phyloP scores from a whole-genome alignment of 2,329 filamentous ascomycete genomes.

The Xylariales sp. region DNA sequence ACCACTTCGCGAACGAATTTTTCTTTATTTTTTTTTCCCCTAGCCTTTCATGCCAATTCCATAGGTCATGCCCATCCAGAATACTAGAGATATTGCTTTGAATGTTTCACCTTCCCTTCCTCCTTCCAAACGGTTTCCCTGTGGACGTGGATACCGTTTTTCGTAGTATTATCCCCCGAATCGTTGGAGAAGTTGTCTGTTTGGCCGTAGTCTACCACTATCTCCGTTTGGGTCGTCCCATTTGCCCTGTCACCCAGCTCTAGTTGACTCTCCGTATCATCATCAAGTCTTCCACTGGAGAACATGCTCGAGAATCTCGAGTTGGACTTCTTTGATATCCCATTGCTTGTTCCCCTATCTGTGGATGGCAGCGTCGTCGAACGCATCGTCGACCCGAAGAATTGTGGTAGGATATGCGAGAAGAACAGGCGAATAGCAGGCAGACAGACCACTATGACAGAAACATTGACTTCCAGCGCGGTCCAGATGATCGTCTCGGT shows the following conservation, averaged over 20 bases:
- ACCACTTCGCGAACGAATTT: too few species aligned
- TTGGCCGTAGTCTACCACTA: slow-evolving; percentile 1
- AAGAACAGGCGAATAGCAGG: slow-evolving; percentile 31
- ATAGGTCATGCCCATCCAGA: too few species aligned
- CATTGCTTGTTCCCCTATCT: not conserved
- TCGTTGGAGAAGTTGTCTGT: not conserved
- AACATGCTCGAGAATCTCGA: slow-evolving; percentile 2
- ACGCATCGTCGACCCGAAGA: slow-evolving; percentile 1
- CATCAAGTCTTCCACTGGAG: not conserved
- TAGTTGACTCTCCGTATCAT: slow-evolving; percentile 5
- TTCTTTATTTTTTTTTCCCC: too few species aligned
- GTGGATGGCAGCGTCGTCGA: not conserved
- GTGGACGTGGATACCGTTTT: slow-evolving; percentile 1
- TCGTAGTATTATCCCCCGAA: too few species aligned
- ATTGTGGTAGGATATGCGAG: not conserved
- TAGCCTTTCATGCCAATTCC: too few species aligned
- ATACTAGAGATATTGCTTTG: too few species aligned
- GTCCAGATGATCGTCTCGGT: slow-evolving; percentile 37
- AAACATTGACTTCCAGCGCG: slow-evolving; percentile 34
- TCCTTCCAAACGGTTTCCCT: not conserved
- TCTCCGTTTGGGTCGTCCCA: not conserved
- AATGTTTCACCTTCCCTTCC: not conserved
- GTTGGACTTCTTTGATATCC: not conserved
- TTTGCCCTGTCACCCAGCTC: slow-evolving; percentile 3
- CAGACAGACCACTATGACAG: slow-evolving; percentile 36